Conservation (phyloP, 2,329 filamentous ascomycete genomes). For the Mariannaea sp. region DNA sequence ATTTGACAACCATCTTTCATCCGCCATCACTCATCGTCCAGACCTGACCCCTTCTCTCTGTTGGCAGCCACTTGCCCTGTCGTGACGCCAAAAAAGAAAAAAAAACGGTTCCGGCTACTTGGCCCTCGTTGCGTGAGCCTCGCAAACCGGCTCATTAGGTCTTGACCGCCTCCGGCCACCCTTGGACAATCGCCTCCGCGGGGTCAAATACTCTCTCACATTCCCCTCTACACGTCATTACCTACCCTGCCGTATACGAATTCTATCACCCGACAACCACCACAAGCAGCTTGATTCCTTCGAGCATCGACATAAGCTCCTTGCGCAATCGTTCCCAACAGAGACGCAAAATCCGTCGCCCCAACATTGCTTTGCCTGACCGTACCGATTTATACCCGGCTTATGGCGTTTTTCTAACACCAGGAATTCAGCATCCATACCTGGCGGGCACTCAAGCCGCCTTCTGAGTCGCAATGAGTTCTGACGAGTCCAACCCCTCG, state of each 20-base stretch:
- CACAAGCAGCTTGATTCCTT: too few species aligned
- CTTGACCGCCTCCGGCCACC: neutral
- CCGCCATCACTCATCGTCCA: too few species aligned
- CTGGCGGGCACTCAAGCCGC: slow-evolving; percentile 10
- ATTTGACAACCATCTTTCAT: too few species aligned
- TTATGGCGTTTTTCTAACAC: slow-evolving; percentile 23
- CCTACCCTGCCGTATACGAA: neutral
- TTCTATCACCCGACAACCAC: too few species aligned
- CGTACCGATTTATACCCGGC: slow-evolving; percentile 31
- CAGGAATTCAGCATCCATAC: slow-evolving; percentile 17
- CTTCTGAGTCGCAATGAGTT: slow-evolving; percentile 35
- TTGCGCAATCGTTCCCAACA: neutral
- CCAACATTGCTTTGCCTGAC: too few species aligned
- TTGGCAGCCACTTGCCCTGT: neutral
- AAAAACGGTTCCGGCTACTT: neutral
- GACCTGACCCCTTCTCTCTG: too few species aligned
- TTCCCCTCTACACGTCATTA: neutral
- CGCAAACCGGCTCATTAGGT: neutral
- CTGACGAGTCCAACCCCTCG: slow-evolving; percentile 33
- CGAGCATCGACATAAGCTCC: too few species aligned
- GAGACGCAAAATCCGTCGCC: neutral
- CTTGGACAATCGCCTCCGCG: neutral
- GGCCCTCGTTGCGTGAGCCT: neutral
- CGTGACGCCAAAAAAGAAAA: neutral
- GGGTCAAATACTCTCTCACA: neutral